Base-by-base conservation (phyloP, 2,329 filamentous ascomycete species). In the Nigrospora sphaerica region DNA sequence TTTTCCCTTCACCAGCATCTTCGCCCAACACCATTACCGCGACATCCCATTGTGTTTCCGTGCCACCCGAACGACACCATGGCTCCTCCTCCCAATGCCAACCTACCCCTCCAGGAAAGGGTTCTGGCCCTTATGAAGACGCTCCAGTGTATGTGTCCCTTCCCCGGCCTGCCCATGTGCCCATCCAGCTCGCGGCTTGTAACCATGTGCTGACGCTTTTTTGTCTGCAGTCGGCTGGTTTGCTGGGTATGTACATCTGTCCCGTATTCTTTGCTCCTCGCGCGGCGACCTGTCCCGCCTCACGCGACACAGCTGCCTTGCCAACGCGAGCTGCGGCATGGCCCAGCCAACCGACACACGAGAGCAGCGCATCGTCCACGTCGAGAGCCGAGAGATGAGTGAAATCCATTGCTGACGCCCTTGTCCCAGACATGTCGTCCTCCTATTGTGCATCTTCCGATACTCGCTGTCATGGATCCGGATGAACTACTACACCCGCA, bases 401-500 rank as follows among this genome's bases (percentile, higher is more conserved):
- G 34, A 46, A 40, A 4, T n/a, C 18, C n/a, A 17, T 42, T 33
- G 49, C 52, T 57, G 39, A 56, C 47, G 35, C 33, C 39, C 19
- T 43, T 28, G 43, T 39, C 37, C 44, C 60, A 95, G 92, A 57
- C 93, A 98, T 66, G 73, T 96, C 50, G 86, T 85, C 35, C 81
- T 97, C 51, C 85, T 98, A 56, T 71, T 95, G 57, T 85, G 82
- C 61, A 88, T 92, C 44, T 65, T 86, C 61, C 86, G 90, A 64
- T 98, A 97, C 69, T 71, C 76, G 53, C 68, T 97, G 52, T 95
- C 90, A 42, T 95, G 89, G 74, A 70, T 96, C 48, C 85, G 86
- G 61, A 86, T 97, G 77, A 95, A 95, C 77, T 90, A 82, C 67
- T 86, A 86, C 65, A 83, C 83, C 48, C 71, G 80, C 63, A 81